Evolutionary conservation across 2,329 filamentous ascomycete genomes (phyloP).

Genomic region (Fusarium fracticaudum): DNA sequence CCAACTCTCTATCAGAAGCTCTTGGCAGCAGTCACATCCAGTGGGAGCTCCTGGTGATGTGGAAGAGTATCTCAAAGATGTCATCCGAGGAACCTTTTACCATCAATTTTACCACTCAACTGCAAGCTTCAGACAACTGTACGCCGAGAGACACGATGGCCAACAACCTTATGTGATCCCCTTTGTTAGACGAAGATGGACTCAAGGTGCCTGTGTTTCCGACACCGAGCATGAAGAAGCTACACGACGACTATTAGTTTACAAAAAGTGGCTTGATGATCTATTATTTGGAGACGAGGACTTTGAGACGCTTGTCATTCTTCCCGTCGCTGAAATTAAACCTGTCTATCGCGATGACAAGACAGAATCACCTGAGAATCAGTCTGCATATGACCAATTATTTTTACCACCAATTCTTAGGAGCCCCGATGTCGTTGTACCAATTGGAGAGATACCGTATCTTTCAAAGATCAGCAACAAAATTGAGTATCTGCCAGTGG

Average conservation of each 20-base stretch:
- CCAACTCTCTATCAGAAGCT: neutral
- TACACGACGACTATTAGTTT: neutral
- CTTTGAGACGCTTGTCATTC: neutral
- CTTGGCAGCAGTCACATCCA: neutral
- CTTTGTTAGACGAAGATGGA: neutral
- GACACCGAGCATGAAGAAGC: neutral
- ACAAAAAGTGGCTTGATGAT: neutral
- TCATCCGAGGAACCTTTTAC: neutral
- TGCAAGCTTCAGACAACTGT: neutral
- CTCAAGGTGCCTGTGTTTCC: neutral
- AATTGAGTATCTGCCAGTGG: neutral
- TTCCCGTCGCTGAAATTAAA: neutral
- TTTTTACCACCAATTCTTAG: neutral
- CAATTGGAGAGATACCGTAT: neutral
- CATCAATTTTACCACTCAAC: neutral
- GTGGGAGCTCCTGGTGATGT: neutral
- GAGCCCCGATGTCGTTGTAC: neutral
- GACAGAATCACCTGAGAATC: neutral
- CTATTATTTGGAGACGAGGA: neutral
- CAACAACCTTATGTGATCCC: neutral
- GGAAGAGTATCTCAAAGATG: neutral
- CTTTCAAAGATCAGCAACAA: neutral
- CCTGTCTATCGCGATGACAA: neutral
- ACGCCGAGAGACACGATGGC: fast-evolving
- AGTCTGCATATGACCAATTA: neutral